Percentiles rank a stretch among this genome's conserved stretches.
Conservation (phyloP, 1,284 basidiomycete species). For the Erythrobasidium hasegawianum region DNA sequence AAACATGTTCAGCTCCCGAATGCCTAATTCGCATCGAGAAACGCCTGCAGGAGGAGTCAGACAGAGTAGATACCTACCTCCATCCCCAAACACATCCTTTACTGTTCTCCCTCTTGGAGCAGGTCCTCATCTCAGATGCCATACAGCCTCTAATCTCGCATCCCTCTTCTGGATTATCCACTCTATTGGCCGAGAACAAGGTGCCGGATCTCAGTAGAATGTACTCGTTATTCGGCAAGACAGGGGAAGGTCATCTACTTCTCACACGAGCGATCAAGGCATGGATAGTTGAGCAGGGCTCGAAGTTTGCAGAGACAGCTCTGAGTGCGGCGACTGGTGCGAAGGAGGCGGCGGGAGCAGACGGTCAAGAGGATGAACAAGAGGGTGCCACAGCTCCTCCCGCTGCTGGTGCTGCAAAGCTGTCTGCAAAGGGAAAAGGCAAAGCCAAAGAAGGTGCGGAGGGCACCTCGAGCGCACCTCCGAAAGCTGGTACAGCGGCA, state of each 20-base stretch:
- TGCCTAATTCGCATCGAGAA: conserved; percentile 79
- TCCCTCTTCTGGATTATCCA: conserved; percentile 78
- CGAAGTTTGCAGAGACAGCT: conserved; percentile 65
- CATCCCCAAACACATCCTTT: conserved; percentile 67
- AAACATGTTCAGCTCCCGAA: conserved; percentile 71
- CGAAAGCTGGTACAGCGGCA: conserved; percentile 36
- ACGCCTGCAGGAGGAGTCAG: conserved; percentile 78
- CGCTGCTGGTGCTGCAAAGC: too few species aligned
- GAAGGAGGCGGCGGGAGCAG: conserved; percentile 39
- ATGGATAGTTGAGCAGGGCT: conserved; percentile 72
- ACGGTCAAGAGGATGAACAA: conserved; percentile 43
- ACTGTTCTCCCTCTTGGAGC: conserved; percentile 71
- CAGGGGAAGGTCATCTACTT: conserved; percentile 61
- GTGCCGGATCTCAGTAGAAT: conserved; percentile 73
- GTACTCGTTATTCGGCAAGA: conserved; percentile 71
- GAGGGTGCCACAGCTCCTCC: conserved; percentile 45
- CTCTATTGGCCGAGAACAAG: conserved; percentile 80
- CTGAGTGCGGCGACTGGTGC: background rate
- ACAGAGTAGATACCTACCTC: conserved; percentile 84
- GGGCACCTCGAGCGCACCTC: conserved; percentile 44
- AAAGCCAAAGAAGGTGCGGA: conserved; percentile 52
- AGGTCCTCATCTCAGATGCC: conserved; percentile 73
- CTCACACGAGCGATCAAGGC: conserved; percentile 69
- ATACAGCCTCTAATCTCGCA: conserved; percentile 70
- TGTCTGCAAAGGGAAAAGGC: conserved; percentile 55